Percentiles rank a stretch among this genome's conserved stretches.
Conservation (phyloP, 139 green algal genomes). For the Micractinium sp. region DNA sequence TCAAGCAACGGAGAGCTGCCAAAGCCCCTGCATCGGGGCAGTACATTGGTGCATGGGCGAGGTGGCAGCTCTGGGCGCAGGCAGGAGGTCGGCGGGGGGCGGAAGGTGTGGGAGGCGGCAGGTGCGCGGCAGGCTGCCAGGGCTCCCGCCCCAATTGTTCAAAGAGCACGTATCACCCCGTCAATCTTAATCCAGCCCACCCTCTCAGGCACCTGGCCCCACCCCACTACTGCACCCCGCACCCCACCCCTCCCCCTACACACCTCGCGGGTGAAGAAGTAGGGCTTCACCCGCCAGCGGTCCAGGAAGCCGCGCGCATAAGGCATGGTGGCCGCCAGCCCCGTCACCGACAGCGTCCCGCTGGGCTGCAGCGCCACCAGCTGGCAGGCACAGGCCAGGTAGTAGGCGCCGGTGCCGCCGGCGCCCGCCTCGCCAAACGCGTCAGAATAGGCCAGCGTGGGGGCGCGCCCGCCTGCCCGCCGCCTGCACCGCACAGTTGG, state of each 20-base stretch:
- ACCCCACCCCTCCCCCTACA: too few species aligned
- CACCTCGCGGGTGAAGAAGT: background rate
- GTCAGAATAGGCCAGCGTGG: background rate
- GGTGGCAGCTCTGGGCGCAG: too few species aligned
- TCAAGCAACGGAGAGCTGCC: background rate
- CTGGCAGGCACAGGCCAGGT: conserved; percentile 72
- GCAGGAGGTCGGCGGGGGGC: too few species aligned
- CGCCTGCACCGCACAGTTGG: background rate
- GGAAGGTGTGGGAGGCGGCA: too few species aligned
- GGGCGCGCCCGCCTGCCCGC: background rate
- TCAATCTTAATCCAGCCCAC: too few species aligned
- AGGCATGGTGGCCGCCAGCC: conserved; percentile 74
- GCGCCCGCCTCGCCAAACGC: conserved; percentile 4
- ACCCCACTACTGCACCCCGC: too few species aligned
- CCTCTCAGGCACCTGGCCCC: too few species aligned
- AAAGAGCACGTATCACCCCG: too few species aligned
- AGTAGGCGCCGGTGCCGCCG: conserved; percentile 37
- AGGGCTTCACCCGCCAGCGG: background rate
- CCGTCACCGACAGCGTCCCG: conserved; percentile 75
- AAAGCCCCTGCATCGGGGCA: background rate
- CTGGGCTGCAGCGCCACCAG: conserved; percentile 82
- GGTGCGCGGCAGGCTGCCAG: too few species aligned
- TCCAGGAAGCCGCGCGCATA: conserved; percentile 52
- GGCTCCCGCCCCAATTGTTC: too few species aligned
- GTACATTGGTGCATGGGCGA: background rate